Evolutionary conservation across 1,139 yeast genomes (phyloP), one percentile per base, ranked within the genome.

Genomic region (Saccharomyces hybrid): DNA sequence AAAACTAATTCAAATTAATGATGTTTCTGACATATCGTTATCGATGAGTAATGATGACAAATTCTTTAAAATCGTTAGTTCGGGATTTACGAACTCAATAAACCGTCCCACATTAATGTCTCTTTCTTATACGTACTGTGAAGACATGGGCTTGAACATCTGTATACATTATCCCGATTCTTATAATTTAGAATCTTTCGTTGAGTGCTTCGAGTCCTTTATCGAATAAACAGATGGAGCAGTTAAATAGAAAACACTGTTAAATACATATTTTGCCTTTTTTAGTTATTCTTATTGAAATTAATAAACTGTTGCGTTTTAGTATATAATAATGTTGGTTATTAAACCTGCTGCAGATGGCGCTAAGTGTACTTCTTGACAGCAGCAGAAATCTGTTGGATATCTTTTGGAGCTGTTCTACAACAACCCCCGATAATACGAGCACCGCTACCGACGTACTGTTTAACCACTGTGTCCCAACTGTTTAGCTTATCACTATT

Each of bases 391-490:
- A 66, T 60, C 47, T 59, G 53, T 44, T 53, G 49, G 27, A 66
- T 66, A 48, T 67, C 70, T 0, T 54, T 44, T 12, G 68, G 68
- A 0, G 63, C 56, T 14, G 70, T 67, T 60, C 70, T 64, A 52
- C 70, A 67, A 51, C 70, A 67, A 12, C 70, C 70, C 27, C 70
- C 70, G 52, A 66, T 60, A 29, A 67, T 60, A 26, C 61, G 56
- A 8, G 66, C 68, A 5, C 64, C 64, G 28, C 55, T 55, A 4
- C 54, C 51, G 12, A 57, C 54, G 49, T 61, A 63, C 11, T 54
- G 52, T 28, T 57, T 56, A 2, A 67, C 69, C 8, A 61, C 55
- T 2, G 58, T 51, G 14, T 64, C 62, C 70, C 70, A 67, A 24
- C 58, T 58, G 21, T 38, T 26, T 4, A 42, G 47, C 12, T 54